Base-by-base conservation (phyloP, 306 rosid genomes). In the Sicyos baderoa region DNA sequence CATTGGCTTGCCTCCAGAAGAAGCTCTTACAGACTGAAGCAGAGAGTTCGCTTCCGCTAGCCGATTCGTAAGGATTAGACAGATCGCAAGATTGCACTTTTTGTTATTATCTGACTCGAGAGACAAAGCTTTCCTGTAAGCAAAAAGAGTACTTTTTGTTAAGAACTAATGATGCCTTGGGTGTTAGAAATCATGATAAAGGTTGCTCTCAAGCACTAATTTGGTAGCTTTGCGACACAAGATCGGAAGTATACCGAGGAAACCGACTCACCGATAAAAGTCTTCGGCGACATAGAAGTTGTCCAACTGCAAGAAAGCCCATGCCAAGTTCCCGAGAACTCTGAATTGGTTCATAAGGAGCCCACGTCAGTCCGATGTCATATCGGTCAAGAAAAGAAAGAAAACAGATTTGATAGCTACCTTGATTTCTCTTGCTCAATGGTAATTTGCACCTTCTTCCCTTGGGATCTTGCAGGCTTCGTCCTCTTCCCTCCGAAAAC, bases 51-150 rank as follows among this genome's bases (percentile, higher is more conserved):
- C 93, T 84, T 93, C 98, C 25, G 73, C n/a, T 22, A 82, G 63
- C 70, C 78, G 88, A 79, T 85, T 82, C 89, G 77, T 79, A 35
- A 82, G 86, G 85, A 93, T 88, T 84, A 89, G 78, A 75, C 98
- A 87, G 78, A 93, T 76, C 18, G 98, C 96, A 78, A 93, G 83
- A 77, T 93, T 93, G 91, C 98, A 88, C 44, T 93, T 88, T 59
- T 89, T 93, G 85, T 93, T 93, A 83, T 75, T 81, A 66, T 93
- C 98, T 27, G 80, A 73, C 82, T 88, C 97, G 79, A 93, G 81
- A 50, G 82, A 79, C 76, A 93, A 72, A 64, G 97, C 93, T 81
- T 82, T 85, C 68, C 97, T 93, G 96, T 22, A 76, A 47, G 11
- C 45, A 40, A 7, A 40, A 40, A 40, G 0, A 40, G 2, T 40